Evolutionary conservation across 192 early-diverging fungal genomes (phyloP).

Genomic region (Pilaira anomala): DNA sequence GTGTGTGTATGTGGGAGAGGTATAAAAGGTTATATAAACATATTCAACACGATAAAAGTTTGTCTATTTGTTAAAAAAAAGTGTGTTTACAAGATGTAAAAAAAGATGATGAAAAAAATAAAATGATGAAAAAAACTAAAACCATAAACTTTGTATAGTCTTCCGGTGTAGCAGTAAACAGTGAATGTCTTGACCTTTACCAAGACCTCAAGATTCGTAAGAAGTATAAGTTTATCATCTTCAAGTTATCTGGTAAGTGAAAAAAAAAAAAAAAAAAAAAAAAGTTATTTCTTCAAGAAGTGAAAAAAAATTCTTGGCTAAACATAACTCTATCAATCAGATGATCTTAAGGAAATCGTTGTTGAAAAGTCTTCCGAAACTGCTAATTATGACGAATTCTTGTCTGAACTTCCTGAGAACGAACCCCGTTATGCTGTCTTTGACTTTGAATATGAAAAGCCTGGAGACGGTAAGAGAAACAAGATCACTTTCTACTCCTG

Average conservation of each 20-base stretch:
- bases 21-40: too few species aligned
- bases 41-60: too few species aligned
- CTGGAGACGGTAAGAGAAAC: constrained; percentile 66
- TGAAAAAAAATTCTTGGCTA: not conserved
- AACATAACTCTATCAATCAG: constrained; percentile 6
- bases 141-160: constrained; percentile 41
- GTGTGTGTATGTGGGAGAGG: too few species aligned
- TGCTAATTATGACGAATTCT: constrained; percentile 67
- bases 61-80: too few species aligned
- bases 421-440: constrained; percentile 86
- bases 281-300: not conserved
- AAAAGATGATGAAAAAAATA: not conserved
- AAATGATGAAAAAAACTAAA: not conserved
- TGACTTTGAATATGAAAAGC: constrained; percentile 76
- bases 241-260: constrained; percentile 63
- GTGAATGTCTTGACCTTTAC: constrained; percentile 60
- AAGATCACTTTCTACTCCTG: constrained; percentile 87
- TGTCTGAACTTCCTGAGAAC: constrained; percentile 55
- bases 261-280: not conserved
- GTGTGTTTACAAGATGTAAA: not conserved
- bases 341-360: constrained; percentile 62
- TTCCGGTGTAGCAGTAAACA: constrained; percentile 69
- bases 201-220: constrained; percentile 72
- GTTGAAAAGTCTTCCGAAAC: constrained; percentile 56
- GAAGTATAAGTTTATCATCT: constrained; percentile 76